Evolutionary conservation across 163 green algal species (phyloP).

Genomic region (Smithsoniella earleae): DNA sequence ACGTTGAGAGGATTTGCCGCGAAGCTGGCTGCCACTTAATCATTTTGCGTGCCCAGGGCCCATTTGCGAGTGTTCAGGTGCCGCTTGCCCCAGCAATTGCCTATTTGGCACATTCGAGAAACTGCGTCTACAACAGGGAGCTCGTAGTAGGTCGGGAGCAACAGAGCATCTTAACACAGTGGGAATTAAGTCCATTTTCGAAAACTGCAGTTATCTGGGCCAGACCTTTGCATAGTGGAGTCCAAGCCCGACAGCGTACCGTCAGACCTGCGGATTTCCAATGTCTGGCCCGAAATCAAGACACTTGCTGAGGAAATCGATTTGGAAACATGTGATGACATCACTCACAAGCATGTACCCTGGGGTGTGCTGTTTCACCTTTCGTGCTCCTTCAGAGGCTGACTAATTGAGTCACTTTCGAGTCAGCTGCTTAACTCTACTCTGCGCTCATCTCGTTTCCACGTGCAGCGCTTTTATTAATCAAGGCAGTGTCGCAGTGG

Average conservation of each 20-base stretch:
- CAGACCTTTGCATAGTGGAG: slow-evolving; percentile 79
- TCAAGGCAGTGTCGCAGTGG: slow-evolving; percentile 60
- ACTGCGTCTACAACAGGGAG: too few relatives aligned
- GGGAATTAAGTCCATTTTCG: not conserved
- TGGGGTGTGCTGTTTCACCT: slow-evolving; percentile 50
- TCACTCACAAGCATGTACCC: slow-evolving; percentile 72
- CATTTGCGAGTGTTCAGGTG: slow-evolving; percentile 69
- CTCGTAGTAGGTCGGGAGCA: too few relatives aligned
- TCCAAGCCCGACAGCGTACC: slow-evolving; percentile 79
- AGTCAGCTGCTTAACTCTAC: too few relatives aligned
- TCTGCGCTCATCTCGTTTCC: not conserved
- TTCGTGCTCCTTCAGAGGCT: not conserved
- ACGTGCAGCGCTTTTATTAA: slow-evolving; percentile 58
- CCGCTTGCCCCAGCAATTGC: not conserved
- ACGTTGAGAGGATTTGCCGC: slow-evolving; percentile 64
- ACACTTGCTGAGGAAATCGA: slow-evolving; percentile 53
- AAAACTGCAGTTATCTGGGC: slow-evolving; percentile 49
- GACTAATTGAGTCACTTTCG: not conserved
- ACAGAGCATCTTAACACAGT: not conserved
- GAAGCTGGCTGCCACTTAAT: slow-evolving; percentile 54
- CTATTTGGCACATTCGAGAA: too few relatives aligned
- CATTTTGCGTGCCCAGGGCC: slow-evolving; percentile 64
- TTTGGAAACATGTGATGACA: slow-evolving; percentile 60
- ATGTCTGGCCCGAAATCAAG: slow-evolving; percentile 73
- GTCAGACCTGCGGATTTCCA: slow-evolving; percentile 67